A percentile compares a stretch with the other conserved stretches of the same genome.
phyloP scores from a whole-genome alignment of 2,329 filamentous ascomycete genomes.

The Chrysosporium queenslandicum region DNA sequence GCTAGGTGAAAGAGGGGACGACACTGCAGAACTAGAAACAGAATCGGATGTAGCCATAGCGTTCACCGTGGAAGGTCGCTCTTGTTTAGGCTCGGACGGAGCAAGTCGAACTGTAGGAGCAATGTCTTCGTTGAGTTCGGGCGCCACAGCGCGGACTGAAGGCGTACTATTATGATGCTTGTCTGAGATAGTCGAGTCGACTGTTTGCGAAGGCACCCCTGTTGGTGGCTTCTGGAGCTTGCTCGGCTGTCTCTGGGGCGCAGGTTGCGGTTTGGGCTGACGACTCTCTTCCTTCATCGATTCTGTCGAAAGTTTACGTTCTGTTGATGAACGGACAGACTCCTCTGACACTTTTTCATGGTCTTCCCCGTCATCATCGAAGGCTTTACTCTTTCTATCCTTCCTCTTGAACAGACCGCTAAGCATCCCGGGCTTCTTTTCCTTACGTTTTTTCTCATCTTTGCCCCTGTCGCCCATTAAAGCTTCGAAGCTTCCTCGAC shows the following conservation, averaged over 20 bases:
- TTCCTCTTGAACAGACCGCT: conserved; percentile 59
- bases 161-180: not conserved
- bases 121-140: not conserved
- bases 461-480: conserved; percentile 55
- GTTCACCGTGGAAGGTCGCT: not conserved
- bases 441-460: conserved; percentile 66
- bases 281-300: conserved; percentile 33
- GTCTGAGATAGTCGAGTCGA: conserved; percentile 11
- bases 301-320: conserved; percentile 38
- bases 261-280: conserved; percentile 23
- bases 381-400: conserved; percentile 48
- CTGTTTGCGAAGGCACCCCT: conserved; percentile 34
- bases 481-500: conserved; percentile 62
- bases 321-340: conserved; percentile 36
- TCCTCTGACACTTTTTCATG: conserved; percentile 55
- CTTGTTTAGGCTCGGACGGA: not conserved
- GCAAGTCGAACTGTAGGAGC: not conserved
- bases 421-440: conserved; percentile 62
- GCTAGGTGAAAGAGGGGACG: not conserved
- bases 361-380: conserved; percentile 41
- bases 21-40: not conserved
- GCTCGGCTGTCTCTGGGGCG: conserved; percentile 49
- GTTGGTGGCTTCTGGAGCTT: conserved; percentile 62
- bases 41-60: not conserved
- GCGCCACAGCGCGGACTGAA: conserved; percentile 6